Evolutionary conservation across 495 filamentous ascomycete species (phyloP), one percentile per base, ranked within the genome.

Genomic region (Extremus antarcticus): DNA sequence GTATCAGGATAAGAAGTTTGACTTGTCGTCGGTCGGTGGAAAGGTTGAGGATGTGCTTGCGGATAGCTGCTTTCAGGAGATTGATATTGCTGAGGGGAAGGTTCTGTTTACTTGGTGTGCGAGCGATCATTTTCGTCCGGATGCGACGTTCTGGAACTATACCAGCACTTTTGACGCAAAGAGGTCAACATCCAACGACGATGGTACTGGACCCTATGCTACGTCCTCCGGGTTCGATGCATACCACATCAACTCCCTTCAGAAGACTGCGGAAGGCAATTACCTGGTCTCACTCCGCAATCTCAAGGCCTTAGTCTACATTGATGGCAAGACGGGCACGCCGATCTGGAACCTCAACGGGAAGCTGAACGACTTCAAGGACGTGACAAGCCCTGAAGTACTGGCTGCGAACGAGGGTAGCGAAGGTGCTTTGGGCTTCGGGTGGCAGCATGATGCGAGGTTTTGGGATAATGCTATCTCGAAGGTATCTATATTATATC

Each of bases 91-190:
- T 29, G 61, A 41, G 38, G 53, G 55, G n/a, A 38, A 62, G 4
- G 43, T 62, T 3, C 16, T 72, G 21, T 74, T 71, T 50, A 48
- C 58, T 41, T 74, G 70, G 71, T 62, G 67, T 21, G 66, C 64
- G 17, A 67, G 63, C 1, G 62, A 73, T 7, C 66, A 71, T 47
- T 63, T 66, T 23, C 55, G 45, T n/a, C 39, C 65, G 11, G 29
- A 39, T 39, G 64, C 65, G 11, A 52, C 61, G 2, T 63, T 56
- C 22, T 32, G 16, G 22, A 25, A 43, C 15, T 45, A 52, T 15
- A 50, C 47, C 4, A 21, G 47, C 17, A 16, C 25, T 20, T n/a
- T n/a, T 11, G 29, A n/a, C 3, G 25, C 8, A 10, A 9, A 25
- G 13, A 4, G 20, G 8, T 25, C 11, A 22, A 8, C 9, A 23